Percentiles rank a stretch among this genome's conserved stretches.
Evolutionary conservation across 352 stramenopile genomes (phyloP).

Genomic region (Phytophthora aleatoria): DNA sequence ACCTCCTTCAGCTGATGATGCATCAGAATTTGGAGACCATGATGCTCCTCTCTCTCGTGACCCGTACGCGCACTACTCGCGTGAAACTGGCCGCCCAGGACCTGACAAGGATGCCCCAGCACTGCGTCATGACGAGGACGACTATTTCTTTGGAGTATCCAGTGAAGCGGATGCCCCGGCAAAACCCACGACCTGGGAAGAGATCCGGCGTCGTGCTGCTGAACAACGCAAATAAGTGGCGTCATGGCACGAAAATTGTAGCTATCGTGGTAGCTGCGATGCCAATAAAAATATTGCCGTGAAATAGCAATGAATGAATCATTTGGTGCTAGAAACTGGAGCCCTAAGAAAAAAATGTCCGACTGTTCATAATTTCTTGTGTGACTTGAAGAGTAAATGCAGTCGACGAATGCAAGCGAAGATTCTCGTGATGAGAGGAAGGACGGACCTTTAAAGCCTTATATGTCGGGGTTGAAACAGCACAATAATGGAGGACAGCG

Average conservation of each 20-base stretch:
- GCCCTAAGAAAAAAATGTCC: not conserved
- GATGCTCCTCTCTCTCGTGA: constrained; percentile 46
- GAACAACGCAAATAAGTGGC: constrained; percentile 51
- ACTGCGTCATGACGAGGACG: constrained; percentile 50
- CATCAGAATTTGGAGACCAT: constrained; percentile 7
- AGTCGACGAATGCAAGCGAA: not conserved
- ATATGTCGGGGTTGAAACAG: constrained; percentile 16
- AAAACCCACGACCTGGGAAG: constrained; percentile 77
- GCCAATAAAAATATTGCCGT: constrained; percentile 6
- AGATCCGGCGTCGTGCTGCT: constrained; percentile 67
- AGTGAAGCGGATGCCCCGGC: constrained; percentile 25
- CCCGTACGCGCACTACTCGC: constrained; percentile 38
- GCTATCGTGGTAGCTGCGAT: not conserved
- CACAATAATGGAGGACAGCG: constrained; percentile 9
- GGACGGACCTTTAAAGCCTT: constrained; percentile 16
- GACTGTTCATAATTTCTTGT: constrained; percentile 20
- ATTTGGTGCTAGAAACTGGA: not conserved
- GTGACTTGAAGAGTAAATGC: constrained; percentile 4
- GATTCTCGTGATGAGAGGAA: not conserved
- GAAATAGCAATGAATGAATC: not conserved
- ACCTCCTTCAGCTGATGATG: constrained; percentile 10
- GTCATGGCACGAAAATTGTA: not conserved
- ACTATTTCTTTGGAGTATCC: constrained; percentile 51
- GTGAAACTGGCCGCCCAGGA: constrained; percentile 10
- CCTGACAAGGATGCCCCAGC: constrained; percentile 16